Conservation (phyloP, 2,329 filamentous ascomycete genomes). For the Fusarium aywerte region DNA sequence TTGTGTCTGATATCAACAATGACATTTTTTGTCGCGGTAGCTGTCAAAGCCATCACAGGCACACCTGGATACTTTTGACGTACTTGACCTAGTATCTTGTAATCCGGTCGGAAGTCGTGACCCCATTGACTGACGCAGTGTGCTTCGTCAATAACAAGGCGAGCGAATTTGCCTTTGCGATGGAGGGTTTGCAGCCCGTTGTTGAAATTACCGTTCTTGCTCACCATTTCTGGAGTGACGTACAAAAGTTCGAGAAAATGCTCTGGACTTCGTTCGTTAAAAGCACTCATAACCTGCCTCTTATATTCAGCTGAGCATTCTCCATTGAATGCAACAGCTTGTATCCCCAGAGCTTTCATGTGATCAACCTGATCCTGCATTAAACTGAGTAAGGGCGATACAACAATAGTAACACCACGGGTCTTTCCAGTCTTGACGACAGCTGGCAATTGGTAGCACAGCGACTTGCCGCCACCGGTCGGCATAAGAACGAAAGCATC, state of each 20-base stretch:
- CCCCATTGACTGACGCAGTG: conserved; percentile 99
- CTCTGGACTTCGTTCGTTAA: conserved; percentile 74
- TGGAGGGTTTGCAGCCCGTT: conserved; percentile 75
- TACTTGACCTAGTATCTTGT: conserved; percentile 84
- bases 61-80: conserved; percentile 78
- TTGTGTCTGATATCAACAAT: conserved; percentile 92
- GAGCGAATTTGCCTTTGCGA: conserved; percentile 76
- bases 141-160: conserved; percentile 97
- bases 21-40: conserved; percentile 93
- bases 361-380: conserved; percentile 98
- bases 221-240: conserved; percentile 96
- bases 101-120: conserved; percentile 96
- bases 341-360: conserved; percentile 77
- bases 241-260: conserved; percentile 88
- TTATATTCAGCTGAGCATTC: conserved; percentile 74
- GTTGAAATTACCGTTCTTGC: conserved; percentile 77
- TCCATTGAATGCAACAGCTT: conserved; percentile 84
- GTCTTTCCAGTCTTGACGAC: conserved; percentile 85
- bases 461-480: conserved; percentile 94
- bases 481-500: conserved; percentile 98
- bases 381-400: conserved; percentile 93
- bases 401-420: conserved; percentile 86
- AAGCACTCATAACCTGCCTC: conserved; percentile 70
- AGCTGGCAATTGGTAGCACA: conserved; percentile 95
- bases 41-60: conserved; percentile 93